Base-by-base conservation (phyloP, 2,329 filamentous ascomycete species). In the Sarocladiaceae sp. region DNA sequence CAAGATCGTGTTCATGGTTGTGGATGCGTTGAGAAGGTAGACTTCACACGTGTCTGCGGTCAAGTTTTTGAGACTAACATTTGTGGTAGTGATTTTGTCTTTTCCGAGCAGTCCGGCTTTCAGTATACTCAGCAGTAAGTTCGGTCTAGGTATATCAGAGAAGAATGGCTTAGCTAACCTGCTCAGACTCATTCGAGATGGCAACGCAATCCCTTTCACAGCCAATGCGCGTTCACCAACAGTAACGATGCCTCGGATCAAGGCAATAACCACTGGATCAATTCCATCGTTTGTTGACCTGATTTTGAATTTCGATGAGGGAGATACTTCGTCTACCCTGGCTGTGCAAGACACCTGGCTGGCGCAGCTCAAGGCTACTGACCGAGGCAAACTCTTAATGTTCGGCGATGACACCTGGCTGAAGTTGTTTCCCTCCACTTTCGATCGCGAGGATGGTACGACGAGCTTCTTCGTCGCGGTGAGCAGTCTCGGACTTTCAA, bases 321-420 rank as follows among this genome's bases (percentile, higher is more conserved):
- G 86, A 17, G 94, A 99, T 66, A 93, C 90, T 3, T 87, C 88
- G 13, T 96, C 94, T 1, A 93, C 88, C 3, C 80, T 99, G 22
- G 86, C 89, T 13, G 81, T 81, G 25, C 94, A 97, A 70, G 94
- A 99, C 66, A 96, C 91, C 28, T 99, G 95, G 93, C 80, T 99
- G 23, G 88, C 91, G 31, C 94, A 99, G 74, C 84, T 99, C 71
- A 93, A 86, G 66, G 83, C 84, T 31, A 87, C 83, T 61, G 72
- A 75, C 22, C 67, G 73, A 17, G 90, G 89, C 18, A 91, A 89
- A 62, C 77, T 97, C 56, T 76, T 97, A 65, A 94, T 99, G 86
- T 97, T 94, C 64, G 94, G 94, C 47, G 94, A 99, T 64, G 94
- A 99, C 67, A 99, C 94, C 18, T 99, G 94, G 95, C 74, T 99